Conservation (phyloP, 2,329 filamentous ascomycete species). For the Stagonosporopsis rhizophila region DNA sequence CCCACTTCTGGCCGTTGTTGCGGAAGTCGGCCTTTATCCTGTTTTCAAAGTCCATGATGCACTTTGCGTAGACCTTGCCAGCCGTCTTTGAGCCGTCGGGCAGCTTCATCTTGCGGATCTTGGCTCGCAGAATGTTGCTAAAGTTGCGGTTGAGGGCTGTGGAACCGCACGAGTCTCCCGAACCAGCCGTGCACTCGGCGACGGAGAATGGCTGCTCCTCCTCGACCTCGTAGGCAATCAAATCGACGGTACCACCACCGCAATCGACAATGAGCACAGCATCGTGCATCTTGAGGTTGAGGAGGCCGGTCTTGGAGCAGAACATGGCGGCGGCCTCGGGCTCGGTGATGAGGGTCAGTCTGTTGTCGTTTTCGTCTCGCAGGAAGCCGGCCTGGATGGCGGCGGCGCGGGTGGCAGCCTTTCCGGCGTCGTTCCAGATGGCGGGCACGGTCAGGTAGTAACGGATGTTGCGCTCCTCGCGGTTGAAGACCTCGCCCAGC, state of each 20-base stretch:
- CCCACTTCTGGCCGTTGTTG: slow-evolving; percentile 99
- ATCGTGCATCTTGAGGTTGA: slow-evolving; percentile 97
- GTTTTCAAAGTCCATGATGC: slow-evolving; percentile 99
- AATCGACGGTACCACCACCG: slow-evolving; percentile 96
- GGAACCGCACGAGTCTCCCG: slow-evolving; percentile 97
- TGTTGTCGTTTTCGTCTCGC: slow-evolving; percentile 96
- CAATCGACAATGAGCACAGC: slow-evolving; percentile 98
- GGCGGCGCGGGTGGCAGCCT: slow-evolving; percentile 92
- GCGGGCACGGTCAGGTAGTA: slow-evolving; percentile 99
- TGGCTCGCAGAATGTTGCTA: slow-evolving; percentile 95
- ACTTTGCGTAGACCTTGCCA: slow-evolving; percentile 98
- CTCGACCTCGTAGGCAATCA: slow-evolving; percentile 98
- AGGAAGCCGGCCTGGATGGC: slow-evolving; percentile 97
- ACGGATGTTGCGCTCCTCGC: slow-evolving; percentile 96
- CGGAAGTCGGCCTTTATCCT: slow-evolving; percentile 99
- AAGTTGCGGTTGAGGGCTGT: slow-evolving; percentile 98
- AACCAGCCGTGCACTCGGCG: slow-evolving; percentile 95
- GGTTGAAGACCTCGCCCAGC: slow-evolving; percentile 94
- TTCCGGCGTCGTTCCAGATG: slow-evolving; percentile 99
- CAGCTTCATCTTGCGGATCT: slow-evolving; percentile 99
- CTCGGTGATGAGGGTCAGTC: slow-evolving; percentile 91
- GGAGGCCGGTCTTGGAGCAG: slow-evolving; percentile 93
- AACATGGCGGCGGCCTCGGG: slow-evolving; percentile 97
- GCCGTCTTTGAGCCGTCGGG: slow-evolving; percentile 96
- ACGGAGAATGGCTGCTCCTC: slow-evolving; percentile 97